Base-by-base conservation (phyloP, 345 rosid species). In the Carallia brachiata region DNA sequence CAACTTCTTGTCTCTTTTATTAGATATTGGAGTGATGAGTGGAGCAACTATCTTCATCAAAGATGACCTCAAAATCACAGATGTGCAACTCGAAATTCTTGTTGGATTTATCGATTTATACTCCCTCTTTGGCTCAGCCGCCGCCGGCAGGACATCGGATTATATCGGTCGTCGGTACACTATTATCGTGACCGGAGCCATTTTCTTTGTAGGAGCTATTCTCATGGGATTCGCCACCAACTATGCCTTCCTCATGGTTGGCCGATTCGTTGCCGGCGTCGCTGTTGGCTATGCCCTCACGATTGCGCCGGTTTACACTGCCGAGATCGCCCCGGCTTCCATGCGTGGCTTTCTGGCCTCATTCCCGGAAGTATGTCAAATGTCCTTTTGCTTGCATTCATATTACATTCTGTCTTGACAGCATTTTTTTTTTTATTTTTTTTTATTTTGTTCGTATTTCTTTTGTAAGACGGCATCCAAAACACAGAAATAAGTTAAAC, bases 111-210 rank as follows among this genome's bases (percentile, higher is more conserved):
- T 95, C 15, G 92, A 85, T 80, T 5, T 92, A 9, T 90, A 73
- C 77, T 89, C 86, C 0, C 88, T 95, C 0, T 6, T 95, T 0
- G 99, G 99, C 44, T 84, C 98, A 1, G 82, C 80, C 16, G 85
- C 85, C 1, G 99, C 98, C 40, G 98, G 99, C 0, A 75, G 73
- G 65, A 90, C 98, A 23, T 95, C 97, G 6, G 98, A 95, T 58
- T 86, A 84, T 93, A 75, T 95, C 16, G 99, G 99, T 15, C 90
- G 98, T n/a, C 90, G 94, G 31, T 95, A 83, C 78, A 95, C 99
- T 2, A 90, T 92, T 17, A 93, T 90, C 12, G 66, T 92, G 1
- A 97, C 98, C 9, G 85, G 91, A 1, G 93, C 82, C 65, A 85
- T 95, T 61, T 95, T 95, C 85, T 92, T 92, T 10, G 85, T 16